These are phyloP conservation scores for Ajuga chamaepitys DNA, from an alignment of 257 asterid species.

Conservation along the genomic window DNA sequence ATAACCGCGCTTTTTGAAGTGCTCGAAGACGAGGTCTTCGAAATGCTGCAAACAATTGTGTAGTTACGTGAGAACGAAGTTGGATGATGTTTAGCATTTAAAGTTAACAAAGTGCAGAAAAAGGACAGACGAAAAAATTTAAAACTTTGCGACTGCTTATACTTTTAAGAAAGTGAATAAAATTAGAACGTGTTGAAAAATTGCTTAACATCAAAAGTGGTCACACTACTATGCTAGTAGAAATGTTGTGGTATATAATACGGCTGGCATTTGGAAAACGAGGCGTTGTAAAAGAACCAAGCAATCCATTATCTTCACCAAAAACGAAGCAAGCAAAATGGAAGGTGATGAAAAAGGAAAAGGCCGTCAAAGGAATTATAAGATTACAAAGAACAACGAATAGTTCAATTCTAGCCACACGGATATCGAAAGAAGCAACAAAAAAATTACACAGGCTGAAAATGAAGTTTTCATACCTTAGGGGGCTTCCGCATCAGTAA, in stretches of 20 bases:
- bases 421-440: not conserved
- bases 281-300: not conserved
- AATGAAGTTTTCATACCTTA: constrained; percentile 43
- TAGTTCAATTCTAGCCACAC: not conserved
- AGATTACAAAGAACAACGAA: not conserved
- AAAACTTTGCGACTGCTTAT: too few relatives aligned
- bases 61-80: not conserved
- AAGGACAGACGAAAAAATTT: too few relatives aligned
- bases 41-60: constrained; percentile 58
- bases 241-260: not conserved
- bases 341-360: not conserved
- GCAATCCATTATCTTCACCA: not conserved
- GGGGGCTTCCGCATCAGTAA: constrained; percentile 82
- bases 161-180: too few relatives aligned
- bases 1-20: constrained; percentile 74
- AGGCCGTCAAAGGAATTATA: not conserved
- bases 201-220: too few relatives aligned
- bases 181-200: too few relatives aligned
- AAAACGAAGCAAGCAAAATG: not conserved
- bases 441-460: not conserved
- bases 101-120: too few relatives aligned
- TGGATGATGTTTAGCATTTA: too few relatives aligned
- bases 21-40: constrained; percentile 68
- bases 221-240: too few relatives aligned
- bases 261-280: not conserved